Evolutionary conservation across 2,329 filamentous ascomycete species (phyloP).

Genomic region (Calonectria hongkongensis): DNA sequence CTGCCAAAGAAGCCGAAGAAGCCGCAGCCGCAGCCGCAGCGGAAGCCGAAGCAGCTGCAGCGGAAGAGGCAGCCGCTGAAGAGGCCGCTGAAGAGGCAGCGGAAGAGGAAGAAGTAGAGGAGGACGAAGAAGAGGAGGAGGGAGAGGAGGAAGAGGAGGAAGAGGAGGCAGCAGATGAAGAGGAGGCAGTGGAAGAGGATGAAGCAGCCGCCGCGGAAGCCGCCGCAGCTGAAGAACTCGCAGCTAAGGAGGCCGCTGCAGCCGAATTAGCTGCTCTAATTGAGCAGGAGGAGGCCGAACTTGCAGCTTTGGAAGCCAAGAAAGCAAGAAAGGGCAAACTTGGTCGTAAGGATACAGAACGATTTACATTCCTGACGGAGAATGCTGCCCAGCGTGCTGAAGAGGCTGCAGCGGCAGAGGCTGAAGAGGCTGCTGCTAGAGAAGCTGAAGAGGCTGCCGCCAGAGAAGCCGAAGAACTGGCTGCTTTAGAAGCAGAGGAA

Average conservation of each 20-base stretch:
- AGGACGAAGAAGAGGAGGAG: slow-evolving; percentile 45
- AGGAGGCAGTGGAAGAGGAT: slow-evolving; percentile 55
- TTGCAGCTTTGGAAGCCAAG: slow-evolving; percentile 60
- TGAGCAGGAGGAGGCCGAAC: slow-evolving; percentile 63
- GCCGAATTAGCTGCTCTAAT: slow-evolving; percentile 31
- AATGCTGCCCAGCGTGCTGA: slow-evolving; percentile 33
- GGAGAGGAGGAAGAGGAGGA: slow-evolving; percentile 43
- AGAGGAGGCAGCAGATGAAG: slow-evolving; percentile 45
- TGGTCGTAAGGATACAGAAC: slow-evolving; percentile 42
- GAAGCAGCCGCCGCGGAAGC: slow-evolving; percentile 50
- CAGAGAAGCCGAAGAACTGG: slow-evolving; percentile 45
- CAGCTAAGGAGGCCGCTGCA: slow-evolving; percentile 41
- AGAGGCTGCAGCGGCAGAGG: slow-evolving; percentile 40
- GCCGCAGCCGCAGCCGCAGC: slow-evolving; percentile 43
- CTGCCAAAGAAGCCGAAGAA: slow-evolving; percentile 34
- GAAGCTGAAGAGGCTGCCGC: slow-evolving; percentile 50
- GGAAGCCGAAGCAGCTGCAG: slow-evolving; percentile 54
- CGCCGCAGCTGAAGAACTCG: slow-evolving; percentile 44
- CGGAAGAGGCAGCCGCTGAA: slow-evolving; percentile 48
- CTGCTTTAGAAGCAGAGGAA: slow-evolving; percentile 54
- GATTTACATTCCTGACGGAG: slow-evolving; percentile 33
- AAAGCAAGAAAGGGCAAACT: slow-evolving; percentile 58
- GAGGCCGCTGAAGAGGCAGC: slow-evolving; percentile 44
- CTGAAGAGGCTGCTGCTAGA: slow-evolving; percentile 45
- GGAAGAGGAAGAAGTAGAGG: slow-evolving; percentile 55